These are phyloP conservation scores for Termitomyces eurrhizus DNA, from an alignment of 768 basidiomycete species.

Conservation along the genomic window DNA sequence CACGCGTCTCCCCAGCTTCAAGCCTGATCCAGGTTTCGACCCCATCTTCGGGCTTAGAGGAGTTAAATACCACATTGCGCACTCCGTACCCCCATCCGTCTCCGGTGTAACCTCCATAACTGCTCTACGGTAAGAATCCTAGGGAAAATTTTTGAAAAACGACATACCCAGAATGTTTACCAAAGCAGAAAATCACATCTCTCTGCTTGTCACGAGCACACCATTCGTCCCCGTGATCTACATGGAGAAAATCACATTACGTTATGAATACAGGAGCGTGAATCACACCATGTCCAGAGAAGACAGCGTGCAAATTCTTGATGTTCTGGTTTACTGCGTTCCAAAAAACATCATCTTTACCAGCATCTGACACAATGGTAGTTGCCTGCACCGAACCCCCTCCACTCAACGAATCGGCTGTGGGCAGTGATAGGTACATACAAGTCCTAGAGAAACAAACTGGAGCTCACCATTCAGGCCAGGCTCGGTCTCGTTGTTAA, in stretches of 20 bases:
- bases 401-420: slow-evolving; percentile 48
- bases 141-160: not conserved
- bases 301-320: slow-evolving; percentile 61
- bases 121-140: slow-evolving; percentile 18
- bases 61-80: slow-evolving; percentile 57
- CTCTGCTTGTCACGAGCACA: slow-evolving; percentile 63
- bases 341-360: slow-evolving; percentile 62
- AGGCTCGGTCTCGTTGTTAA: slow-evolving; percentile 34
- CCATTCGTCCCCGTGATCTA: slow-evolving; percentile 81
- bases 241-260: not conserved
- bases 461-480: slow-evolving; percentile 37
- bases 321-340: slow-evolving; percentile 51
- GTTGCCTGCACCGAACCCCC: slow-evolving; percentile 61
- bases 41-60: slow-evolving; percentile 38
- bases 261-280: not conserved
- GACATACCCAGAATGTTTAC: slow-evolving; percentile 69
- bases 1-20: slow-evolving; percentile 55
- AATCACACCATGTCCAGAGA: slow-evolving; percentile 65
- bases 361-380: slow-evolving; percentile 27
- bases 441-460: not conserved
- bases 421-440: not conserved
- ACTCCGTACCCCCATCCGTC: slow-evolving; percentile 62
- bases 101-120: slow-evolving; percentile 60
- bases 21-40: slow-evolving; percentile 65
- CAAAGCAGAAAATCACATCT: slow-evolving; percentile 69